These are phyloP conservation scores for Penicillium sp. DNA, from an alignment of 2,329 filamentous ascomycete species.

Conservation along the genomic window DNA sequence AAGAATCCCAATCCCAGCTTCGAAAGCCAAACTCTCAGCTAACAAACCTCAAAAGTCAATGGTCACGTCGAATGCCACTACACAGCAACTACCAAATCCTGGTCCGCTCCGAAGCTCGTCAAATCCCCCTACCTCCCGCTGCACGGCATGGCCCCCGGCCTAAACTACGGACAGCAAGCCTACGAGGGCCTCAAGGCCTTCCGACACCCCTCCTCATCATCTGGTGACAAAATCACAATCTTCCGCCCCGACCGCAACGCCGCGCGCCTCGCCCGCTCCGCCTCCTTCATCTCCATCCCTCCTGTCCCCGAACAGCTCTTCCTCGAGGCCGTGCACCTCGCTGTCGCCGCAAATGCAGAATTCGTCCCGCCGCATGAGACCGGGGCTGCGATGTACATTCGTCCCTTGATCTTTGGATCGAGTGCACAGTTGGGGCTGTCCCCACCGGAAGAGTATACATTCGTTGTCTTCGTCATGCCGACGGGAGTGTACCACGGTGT, in stretches of 20 bases:
- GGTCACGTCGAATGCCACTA: constrained; percentile 92
- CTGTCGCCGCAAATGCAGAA: constrained; percentile 85
- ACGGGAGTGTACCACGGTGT: constrained; percentile 94
- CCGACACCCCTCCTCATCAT: constrained; percentile 62
- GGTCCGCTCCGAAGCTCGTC: constrained; percentile 79
- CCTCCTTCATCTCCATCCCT: constrained; percentile 81
- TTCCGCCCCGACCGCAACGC: constrained; percentile 91
- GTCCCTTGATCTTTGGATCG: constrained; percentile 85
- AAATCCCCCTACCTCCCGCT: constrained; percentile 82
- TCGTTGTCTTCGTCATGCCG: constrained; percentile 86
- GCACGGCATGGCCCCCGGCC: constrained; percentile 91
- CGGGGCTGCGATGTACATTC: constrained; percentile 89
- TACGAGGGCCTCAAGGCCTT: constrained; percentile 99
- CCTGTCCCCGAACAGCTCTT: constrained; percentile 78
- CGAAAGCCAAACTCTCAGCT: neutral
- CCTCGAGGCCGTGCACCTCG: constrained; percentile 74
- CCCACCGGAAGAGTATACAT: constrained; percentile 90
- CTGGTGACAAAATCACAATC: constrained; percentile 67
- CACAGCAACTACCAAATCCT: constrained; percentile 71
- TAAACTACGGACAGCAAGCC: constrained; percentile 97
- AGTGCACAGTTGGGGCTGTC: constrained; percentile 84
- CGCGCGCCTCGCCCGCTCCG: constrained; percentile 80
- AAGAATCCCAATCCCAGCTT: neutral
- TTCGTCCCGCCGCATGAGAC: constrained; percentile 90
- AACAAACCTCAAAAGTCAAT: constrained; percentile 63